A percentile compares a stretch with the other conserved stretches of the same genome.
These are phyloP conservation scores for Hypocreales sp. DNA, from an alignment of 2,329 filamentous ascomycete species.

Conservation along the genomic window DNA sequence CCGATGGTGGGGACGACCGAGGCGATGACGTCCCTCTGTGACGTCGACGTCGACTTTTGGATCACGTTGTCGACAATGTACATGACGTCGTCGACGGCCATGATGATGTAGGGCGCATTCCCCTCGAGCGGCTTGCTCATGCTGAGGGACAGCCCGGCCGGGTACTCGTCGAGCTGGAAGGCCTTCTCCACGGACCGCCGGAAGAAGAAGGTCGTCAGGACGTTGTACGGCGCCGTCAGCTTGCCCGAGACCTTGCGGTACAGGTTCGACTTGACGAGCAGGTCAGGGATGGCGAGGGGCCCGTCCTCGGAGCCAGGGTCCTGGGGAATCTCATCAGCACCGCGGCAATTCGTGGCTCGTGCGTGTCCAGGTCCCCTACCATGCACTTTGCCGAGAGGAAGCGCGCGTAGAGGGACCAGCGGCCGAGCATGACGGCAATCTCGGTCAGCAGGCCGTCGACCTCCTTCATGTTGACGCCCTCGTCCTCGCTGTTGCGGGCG, in stretches of 20 bases:
- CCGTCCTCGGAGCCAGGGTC: constrained; percentile 36
- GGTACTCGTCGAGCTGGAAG: constrained; percentile 88
- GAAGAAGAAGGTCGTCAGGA: constrained; percentile 94
- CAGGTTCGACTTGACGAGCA: constrained; percentile 67
- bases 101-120: constrained; percentile 81
- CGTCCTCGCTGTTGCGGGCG: constrained; percentile 61
- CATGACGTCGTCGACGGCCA: constrained; percentile 97
- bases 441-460: constrained; percentile 79
- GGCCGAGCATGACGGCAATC: constrained; percentile 78
- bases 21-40: constrained; percentile 62
- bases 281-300: constrained; percentile 50
- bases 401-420: constrained; percentile 83
- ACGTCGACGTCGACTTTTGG: constrained; percentile 73
- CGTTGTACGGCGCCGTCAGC: constrained; percentile 69
- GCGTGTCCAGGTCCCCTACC: constrained; percentile 36
- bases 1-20: constrained; percentile 66
- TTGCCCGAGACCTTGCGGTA: constrained; percentile 61
- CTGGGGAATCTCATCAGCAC: too few relatives aligned
- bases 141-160: constrained; percentile 63
- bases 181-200: constrained; percentile 92
- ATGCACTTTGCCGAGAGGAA: constrained; percentile 80
- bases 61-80: constrained; percentile 93
- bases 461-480: constrained; percentile 92
- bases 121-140: constrained; percentile 54
- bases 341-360: too few relatives aligned